phyloP scores from a whole-genome alignment of 2,329 filamentous ascomycete genomes.

The Dactylonectria macrodidyma region DNA sequence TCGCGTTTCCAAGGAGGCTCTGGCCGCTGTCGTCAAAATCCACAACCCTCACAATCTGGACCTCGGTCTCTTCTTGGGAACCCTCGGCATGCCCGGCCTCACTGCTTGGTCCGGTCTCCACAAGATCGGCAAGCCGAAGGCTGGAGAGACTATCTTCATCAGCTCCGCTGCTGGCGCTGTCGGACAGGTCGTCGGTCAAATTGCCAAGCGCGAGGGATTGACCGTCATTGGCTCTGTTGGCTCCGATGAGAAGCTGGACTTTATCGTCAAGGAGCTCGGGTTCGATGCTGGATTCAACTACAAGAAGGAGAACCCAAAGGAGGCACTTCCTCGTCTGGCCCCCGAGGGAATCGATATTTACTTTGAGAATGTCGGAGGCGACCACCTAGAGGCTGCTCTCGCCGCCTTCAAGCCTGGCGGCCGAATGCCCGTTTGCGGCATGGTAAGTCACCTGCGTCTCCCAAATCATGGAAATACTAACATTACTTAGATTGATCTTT shows the following conservation, averaged over 20 bases:
- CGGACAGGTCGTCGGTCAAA: conserved; percentile 85
- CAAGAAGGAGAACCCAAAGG: conserved; percentile 81
- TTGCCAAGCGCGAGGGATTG: conserved; percentile 86
- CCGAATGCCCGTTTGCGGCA: conserved; percentile 75
- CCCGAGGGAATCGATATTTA: conserved; percentile 83
- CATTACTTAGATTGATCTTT: conserved; percentile 73
- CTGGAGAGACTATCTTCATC: conserved; percentile 84
- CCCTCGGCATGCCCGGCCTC: conserved; percentile 74
- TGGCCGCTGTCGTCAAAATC: conserved; percentile 66
- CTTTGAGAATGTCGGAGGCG: conserved; percentile 69
- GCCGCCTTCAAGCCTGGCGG: conserved; percentile 71
- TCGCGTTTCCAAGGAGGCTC: conserved; percentile 61
- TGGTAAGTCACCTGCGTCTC: conserved; percentile 59
- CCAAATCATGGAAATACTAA: background rate
- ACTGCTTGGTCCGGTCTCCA: conserved; percentile 80
- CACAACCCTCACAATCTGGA: conserved; percentile 80
- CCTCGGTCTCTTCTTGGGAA: conserved; percentile 78
- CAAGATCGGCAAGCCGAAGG: conserved; percentile 74
- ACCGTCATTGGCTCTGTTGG: conserved; percentile 86
- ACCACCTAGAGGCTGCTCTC: conserved; percentile 65
- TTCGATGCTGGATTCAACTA: conserved; percentile 84
- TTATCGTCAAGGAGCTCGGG: conserved; percentile 66
- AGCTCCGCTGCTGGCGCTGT: conserved; percentile 86
- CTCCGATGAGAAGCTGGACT: conserved; percentile 84
- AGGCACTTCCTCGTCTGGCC: conserved; percentile 79